Evolutionary conservation across 2,329 filamentous ascomycete genomes (phyloP), one percentile per base, ranked within the genome.

Genomic region (Fusarium solani-melongenae): DNA sequence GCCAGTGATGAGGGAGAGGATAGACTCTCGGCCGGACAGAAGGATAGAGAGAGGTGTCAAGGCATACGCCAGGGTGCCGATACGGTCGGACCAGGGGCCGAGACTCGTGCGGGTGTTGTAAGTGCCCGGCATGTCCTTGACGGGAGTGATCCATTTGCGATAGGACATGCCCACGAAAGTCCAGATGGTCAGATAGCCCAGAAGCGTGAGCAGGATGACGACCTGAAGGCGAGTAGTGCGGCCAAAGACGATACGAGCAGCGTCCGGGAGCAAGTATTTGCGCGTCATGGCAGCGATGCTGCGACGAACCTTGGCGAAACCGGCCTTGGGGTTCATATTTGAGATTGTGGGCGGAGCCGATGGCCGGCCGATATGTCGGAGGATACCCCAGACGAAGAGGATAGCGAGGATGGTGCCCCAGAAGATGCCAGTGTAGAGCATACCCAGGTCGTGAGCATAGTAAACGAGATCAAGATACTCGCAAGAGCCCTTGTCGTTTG

Each of bases 21-120:
- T 83, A 0, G 91, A 93, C 79, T 95, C 93, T 44, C 93, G 87
- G 66, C 86, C 91, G n/a, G 89, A 86, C 14, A 95, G 86, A 56
- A 93, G 81, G 33, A 95, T 83, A 0, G 91, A 91, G 0, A 95
- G 84, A 0, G 93, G 93, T 0, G 92, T 94, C 11, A 95, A 86
- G 1, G 92, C 93, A 75, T 93, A 95, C 1, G 93, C 92, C 0
- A 95, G 81, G 3, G 91, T 87, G 9, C 93, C 93, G 5, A 94
- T 79, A 17, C 93, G 89, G 78, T 95, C 90, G 0, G 90, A 86
- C 84, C 89, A 94, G 0, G 91, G 89, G 1, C 92, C 92, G 0
- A 95, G 83, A 5, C 88, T 87, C 6, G 88, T 89, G 10, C 93
- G 88, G 0, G 88, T 93, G 79, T 92, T 93, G 82, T 88, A 86